Evolutionary conservation across 2,329 filamentous ascomycete genomes (phyloP), one percentile per base, ranked within the genome.

Genomic region (Stenocarpella maydis): DNA sequence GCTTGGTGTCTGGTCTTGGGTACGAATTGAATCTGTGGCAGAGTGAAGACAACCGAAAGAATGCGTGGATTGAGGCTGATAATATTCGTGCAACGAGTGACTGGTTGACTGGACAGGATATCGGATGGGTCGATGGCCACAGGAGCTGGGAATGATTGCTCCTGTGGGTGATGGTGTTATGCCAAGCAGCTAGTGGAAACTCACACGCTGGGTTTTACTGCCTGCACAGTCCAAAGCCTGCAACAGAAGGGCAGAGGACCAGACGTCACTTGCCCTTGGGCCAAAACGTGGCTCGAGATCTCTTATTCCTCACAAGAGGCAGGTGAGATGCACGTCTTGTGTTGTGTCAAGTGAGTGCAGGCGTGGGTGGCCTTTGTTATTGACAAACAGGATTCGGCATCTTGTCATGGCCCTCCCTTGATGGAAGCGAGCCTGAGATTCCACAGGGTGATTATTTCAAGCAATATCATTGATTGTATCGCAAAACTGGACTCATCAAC

Each of bases 91-190:
- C 31, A 15, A 28, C 45, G 26, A 26, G 1, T 19, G 63, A 31
- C 28, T 28, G 26, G n/a, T 8, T 47, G 26, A 9, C 24, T 37
- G 43, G 4, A n/a, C n/a, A n/a, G 19, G 4, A 19, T 34, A 61
- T 15, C n/a, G 41, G 45, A 61, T 34, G 58, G 4, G n/a, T 45
- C 17, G 47, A 17, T 34, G 31, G 39, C 65, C 65, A 58, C 52
- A 58, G 65, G 41, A 58, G 52, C 28, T 28, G 43, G 26, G n/a
- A 39, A 37, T 37, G 31, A n/a, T 7, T 50, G 45, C 65, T 24
- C 65, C 52, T 58, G 61, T 43, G 61, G 61, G 15, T 49, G 39
- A 28, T 47, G 50, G 9, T 47, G 65, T 67, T 24, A 52, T 49
- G 15, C 24, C 49, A 41, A 1, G 7, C 34, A 58, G 31, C 43